phyloP scores from a whole-genome alignment of 139 green algal genomes.

The Chlorella sp. region DNA sequence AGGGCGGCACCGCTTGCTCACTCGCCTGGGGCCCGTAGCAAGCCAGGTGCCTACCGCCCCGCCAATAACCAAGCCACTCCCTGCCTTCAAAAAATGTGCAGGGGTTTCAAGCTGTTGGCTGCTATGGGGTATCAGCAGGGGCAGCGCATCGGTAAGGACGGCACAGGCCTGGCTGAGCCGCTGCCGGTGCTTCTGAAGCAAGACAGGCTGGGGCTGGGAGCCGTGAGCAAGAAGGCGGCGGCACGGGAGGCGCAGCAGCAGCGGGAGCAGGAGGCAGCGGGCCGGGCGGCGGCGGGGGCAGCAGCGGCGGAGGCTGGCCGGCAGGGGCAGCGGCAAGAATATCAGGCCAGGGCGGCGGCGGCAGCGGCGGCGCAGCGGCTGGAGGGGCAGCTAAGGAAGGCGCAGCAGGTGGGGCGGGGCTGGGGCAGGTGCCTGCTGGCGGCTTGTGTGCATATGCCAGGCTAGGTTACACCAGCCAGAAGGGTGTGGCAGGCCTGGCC shows the following conservation, averaged over 20 bases:
- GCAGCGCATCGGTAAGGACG: constrained; percentile 38
- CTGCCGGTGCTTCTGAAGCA: constrained; percentile 48
- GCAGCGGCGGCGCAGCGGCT: constrained; percentile 7
- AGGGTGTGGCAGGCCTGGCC: not conserved
- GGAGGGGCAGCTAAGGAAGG: constrained; percentile 32
- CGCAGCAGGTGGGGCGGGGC: not conserved
- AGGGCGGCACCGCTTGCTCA: not conserved
- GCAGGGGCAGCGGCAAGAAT: not conserved
- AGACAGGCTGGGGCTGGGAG: constrained; percentile 41
- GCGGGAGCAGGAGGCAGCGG: not conserved
- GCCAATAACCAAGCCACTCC: not conserved
- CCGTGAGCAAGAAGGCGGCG: constrained; percentile 29
- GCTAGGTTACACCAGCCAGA: not conserved
- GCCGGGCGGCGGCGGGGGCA: constrained; percentile 14
- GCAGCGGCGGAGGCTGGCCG: not conserved
- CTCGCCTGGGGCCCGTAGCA: not conserved
- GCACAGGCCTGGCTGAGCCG: constrained; percentile 31
- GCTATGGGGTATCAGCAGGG: constrained; percentile 53
- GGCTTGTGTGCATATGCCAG: not conserved
- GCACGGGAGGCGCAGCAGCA: constrained; percentile 35
- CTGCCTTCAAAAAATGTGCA: not conserved
- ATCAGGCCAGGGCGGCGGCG: constrained; percentile 4
- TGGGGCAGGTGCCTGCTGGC: not conserved
- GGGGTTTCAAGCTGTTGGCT: constrained; percentile 53
- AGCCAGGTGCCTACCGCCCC: not conserved